Percentiles rank a stretch among this genome's conserved stretches.
These are phyloP conservation scores for Trametes sp. DNA, from an alignment of 1,284 basidiomycete genomes.

Conservation along the genomic window DNA sequence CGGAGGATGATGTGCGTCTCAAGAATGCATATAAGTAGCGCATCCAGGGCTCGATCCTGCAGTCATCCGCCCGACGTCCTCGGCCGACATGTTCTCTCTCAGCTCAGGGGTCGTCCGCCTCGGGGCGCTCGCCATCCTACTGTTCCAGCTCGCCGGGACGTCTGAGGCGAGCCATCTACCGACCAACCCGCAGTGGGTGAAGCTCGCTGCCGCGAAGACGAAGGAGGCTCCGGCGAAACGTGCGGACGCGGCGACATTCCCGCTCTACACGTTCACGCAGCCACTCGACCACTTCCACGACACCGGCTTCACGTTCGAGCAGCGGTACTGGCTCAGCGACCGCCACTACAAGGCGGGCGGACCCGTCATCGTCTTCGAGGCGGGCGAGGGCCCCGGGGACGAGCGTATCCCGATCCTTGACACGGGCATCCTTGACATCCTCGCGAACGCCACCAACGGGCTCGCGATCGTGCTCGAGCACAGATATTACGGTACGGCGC, in stretches of 20 bases:
- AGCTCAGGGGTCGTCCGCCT: conserved; percentile 8
- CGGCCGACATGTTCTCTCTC: conserved; percentile 15
- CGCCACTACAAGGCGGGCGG: conserved; percentile 81
- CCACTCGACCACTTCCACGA: conserved; percentile 82
- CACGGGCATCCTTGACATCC: conserved; percentile 87
- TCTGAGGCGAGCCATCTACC: conserved; percentile 1
- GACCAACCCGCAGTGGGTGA: conserved; percentile 21
- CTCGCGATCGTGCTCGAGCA: conserved; percentile 91
- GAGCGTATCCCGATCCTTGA: conserved; percentile 75
- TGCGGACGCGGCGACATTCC: conserved; percentile 46
- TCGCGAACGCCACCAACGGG: conserved; percentile 85
- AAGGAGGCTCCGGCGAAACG: conserved; percentile 6
- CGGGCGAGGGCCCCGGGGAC: conserved; percentile 85
- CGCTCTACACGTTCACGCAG: conserved; percentile 78
- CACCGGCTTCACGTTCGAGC: conserved; percentile 63
- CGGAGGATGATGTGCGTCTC: neutral
- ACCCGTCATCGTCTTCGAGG: conserved; percentile 85
- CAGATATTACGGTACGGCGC: conserved; percentile 31
- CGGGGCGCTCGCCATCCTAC: conserved; percentile 9
- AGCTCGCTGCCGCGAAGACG: conserved; percentile 12
- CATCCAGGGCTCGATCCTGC: neutral
- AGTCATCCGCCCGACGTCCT: neutral
- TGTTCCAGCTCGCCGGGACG: neutral
- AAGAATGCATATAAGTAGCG: neutral
- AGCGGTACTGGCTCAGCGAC: conserved; percentile 91